Evolutionary conservation across 805 yeast species (phyloP), one percentile per base, ranked within the genome.

Genomic region (Saccharomyces paradoxus): DNA sequence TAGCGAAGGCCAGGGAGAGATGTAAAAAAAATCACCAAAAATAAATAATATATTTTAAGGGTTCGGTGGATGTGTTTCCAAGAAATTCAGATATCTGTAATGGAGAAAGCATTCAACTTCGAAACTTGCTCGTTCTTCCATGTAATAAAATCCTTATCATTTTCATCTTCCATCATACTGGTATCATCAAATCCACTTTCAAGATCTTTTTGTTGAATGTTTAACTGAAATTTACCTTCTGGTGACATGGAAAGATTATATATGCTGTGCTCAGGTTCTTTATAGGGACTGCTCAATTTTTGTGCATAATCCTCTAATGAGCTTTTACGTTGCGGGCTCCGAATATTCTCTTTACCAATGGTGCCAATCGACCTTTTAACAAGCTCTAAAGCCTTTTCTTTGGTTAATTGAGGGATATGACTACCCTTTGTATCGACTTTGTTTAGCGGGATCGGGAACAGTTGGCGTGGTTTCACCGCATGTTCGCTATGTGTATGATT

Each of bases 81-180:
- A 26, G 24, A 37, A 14, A 5, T 31, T 27, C 14, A 7, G 17
- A 24, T 17, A 17, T 37, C 24, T 8, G 46, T 24, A 30, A 29
- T 30, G 10, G 55, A 48, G 24, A 50, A 50, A 26, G 50, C 54
- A 26, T 57, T 66, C 60, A 63, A 56, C 60, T 61, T 71, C 49
- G 57, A 63, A 58, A 65, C 62, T 64, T 64, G 69, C 53, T 61
- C 64, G 24, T 61, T 58, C 54, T 66, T 67, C 71, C 71, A 68
- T 17, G 59, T 53, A 29, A 52, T 52, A 52, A 64, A 68, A 50
- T 64, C 60, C 46, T 61, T 59, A 31, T 69, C 71, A 26, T 62
- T 58, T 12, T 61, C 66, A 57, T 69, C 71, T 28, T 62, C 65
- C 51, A 66, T 54, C 44, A 69, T 58, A 48, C 71, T 67, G 4